A percentile compares a stretch with the other conserved stretches of the same genome.
phyloP scores from a whole-genome alignment of 1,284 basidiomycete genomes.

The Trichosporon faecale region DNA sequence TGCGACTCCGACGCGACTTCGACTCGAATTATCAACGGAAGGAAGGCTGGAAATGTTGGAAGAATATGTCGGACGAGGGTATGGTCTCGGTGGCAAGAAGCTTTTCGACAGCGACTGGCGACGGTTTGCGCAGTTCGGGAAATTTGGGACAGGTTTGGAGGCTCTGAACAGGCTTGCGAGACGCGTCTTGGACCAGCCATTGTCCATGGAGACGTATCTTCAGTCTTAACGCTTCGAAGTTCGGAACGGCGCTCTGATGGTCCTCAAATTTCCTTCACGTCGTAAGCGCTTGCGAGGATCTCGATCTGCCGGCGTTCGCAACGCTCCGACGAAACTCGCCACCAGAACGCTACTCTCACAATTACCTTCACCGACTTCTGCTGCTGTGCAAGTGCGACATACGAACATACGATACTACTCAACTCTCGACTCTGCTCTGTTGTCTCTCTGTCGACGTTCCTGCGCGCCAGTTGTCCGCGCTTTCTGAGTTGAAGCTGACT shows the following conservation, averaged over 20 bases:
- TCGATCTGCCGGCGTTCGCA: too few relatives aligned
- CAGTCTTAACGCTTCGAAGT: too few relatives aligned
- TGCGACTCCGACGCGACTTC: neutral
- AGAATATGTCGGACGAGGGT: neutral
- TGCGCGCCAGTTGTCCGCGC: neutral
- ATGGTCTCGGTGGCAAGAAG: neutral
- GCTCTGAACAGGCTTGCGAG: neutral
- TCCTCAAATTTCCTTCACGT: too few relatives aligned
- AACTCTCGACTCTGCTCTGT: neutral
- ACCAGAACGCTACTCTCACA: too few relatives aligned
- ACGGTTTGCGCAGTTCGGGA: neutral
- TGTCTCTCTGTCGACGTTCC: neutral
- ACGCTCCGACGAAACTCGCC: too few relatives aligned
- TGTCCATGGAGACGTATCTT: too few relatives aligned
- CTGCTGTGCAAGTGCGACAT: too few relatives aligned
- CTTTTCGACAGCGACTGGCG: neutral
- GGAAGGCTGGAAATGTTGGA: neutral
- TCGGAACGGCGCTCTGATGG: too few relatives aligned
- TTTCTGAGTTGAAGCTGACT: neutral
- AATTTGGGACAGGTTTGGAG: neutral
- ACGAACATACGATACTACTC: too few relatives aligned
- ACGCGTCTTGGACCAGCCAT: neutral
- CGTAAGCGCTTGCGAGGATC: too few relatives aligned
- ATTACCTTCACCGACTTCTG: too few relatives aligned
- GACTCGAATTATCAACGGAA: neutral